Percentiles rank a stretch among this genome's conserved stretches.
Evolutionary conservation across 2,329 filamentous ascomycete species (phyloP).

Genomic region (Alternaria viburni): DNA sequence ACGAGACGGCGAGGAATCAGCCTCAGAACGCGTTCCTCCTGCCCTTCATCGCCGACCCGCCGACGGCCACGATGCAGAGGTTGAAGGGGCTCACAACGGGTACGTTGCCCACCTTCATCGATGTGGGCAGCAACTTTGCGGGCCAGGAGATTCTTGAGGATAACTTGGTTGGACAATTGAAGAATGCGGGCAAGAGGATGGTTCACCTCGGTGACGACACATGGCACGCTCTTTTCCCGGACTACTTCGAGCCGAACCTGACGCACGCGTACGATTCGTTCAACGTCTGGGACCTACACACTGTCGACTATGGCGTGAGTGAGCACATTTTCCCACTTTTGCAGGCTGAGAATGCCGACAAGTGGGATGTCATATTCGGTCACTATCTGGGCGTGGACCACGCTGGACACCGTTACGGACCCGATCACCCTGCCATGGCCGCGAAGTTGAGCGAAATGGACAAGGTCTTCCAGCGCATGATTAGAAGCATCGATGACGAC

Average conservation of each 20-base stretch:
- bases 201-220: slow-evolving; percentile 98
- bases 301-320: slow-evolving; percentile 92
- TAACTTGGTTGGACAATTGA: slow-evolving; percentile 71
- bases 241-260: slow-evolving; percentile 86
- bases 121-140: slow-evolving; percentile 92
- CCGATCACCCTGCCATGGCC: slow-evolving; percentile 89
- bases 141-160: slow-evolving; percentile 97
- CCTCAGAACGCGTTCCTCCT: slow-evolving; percentile 87
- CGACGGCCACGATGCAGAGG: slow-evolving; percentile 89
- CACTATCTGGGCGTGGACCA: slow-evolving; percentile 97
- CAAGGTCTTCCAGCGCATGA: slow-evolving; percentile 73
- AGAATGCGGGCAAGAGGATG: slow-evolving; percentile 72
- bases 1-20: slow-evolving; percentile 76
- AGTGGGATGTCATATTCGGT: slow-evolving; percentile 95
- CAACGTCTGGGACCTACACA: slow-evolving; percentile 97
- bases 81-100: slow-evolving; percentile 95
- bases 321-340: slow-evolving; percentile 89
- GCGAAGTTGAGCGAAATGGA: slow-evolving; percentile 94
- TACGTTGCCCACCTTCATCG: slow-evolving; percentile 91
- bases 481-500: slow-evolving; percentile 75
- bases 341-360: slow-evolving; percentile 64
- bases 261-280: slow-evolving; percentile 94
- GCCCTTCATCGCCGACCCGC: slow-evolving; percentile 96
- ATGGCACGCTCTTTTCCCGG: slow-evolving; percentile 91
- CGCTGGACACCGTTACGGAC: slow-evolving; percentile 94